Evolutionary conservation across 495 filamentous ascomycete genomes (phyloP), one percentile per base, ranked within the genome.

Genomic region (Penicillium manginii): DNA sequence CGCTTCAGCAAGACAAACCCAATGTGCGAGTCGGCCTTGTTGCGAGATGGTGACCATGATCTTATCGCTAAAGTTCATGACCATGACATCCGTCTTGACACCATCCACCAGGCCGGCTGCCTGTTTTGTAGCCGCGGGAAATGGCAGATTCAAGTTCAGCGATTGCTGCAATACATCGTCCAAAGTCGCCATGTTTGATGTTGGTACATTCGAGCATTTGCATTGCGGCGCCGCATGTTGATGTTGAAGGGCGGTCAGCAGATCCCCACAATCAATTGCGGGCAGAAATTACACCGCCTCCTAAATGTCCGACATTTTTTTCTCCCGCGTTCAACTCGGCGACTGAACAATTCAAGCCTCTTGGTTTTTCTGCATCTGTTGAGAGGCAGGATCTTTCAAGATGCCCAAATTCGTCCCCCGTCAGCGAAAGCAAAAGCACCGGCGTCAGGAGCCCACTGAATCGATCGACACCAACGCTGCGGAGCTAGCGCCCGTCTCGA

Each of bases 11-110:
- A 26, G 9, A 78, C 78, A 59, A 69, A 97, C 92, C 94, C 94
- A 98, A 77, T 98, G 94, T 9, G 90, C 88, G 35, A 97, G 77
- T 61, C 90, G 83, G 40, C 93, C 94, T 57, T 84, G 83, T 72
- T 97, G 93, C 3, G 90, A 90, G 57, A 98, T 83, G 0, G 92
- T 97, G 43, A 98, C 74, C 67, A 98, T 77, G 69, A 98, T 96
- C 72, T 91, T 96, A 79, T 98, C 94, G 11, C 88, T 85, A 77
- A 98, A 97, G 63, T 77, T 83, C 35, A 90, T 74, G 7, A 77
- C 80, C 50, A 83, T 86, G 46, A 90, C 86, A 62, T 91, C 86
- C 4, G 94, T 98, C 15, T 79, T 72, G 40, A 88, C 73, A 10
- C 86, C 87, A 61, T 86, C 78, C 37, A 96, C 81, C 29, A 77